Evolutionary conservation across 257 asterid species (phyloP), one percentile per base, ranked within the genome.

Genomic region (Capsicum pubescens): DNA sequence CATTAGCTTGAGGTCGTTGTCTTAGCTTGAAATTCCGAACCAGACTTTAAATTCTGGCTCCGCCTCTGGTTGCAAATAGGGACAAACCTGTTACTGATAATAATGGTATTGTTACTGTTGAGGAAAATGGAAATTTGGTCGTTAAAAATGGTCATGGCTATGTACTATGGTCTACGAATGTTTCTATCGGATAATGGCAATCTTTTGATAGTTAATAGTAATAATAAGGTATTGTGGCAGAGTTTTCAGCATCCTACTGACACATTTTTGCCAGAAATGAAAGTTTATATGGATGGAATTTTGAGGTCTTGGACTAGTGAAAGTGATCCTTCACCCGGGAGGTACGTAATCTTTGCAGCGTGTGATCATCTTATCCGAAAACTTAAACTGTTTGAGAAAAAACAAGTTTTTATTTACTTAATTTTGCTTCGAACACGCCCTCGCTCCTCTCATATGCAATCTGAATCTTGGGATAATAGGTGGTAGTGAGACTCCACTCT

Each of bases 181-280:
- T n/a, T 9, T 46, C 90, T 5, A 60, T 14, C 9, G 83, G 97
- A 92, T 17, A 7, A 84, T 2, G 98, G 99, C 12, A 86, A 91
- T 84, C 91, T 95, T 9, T 52, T 63, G 13, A 82, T 95, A 0
- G 15, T 1, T 1, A 78, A 36, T 4, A 19, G 9, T 26, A 48
- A 56, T 16, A 46, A n/a, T 4, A 50, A 54, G 60, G 36, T 5
- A 2, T 42, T 86, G 2, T 95, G 96, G 94, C 86, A 88, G 88
- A 94, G 99, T 80, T 95, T 93, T 54, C 83, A 83, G 32, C 36
- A 86, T 52, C 93, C 98, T 7, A 91, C 98, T 0, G 97, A 95
- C 35, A 91, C 94, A 3, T 93, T 68, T 84, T 66, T 95, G 76
- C 97, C 95, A 0, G 91, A 85, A 5, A 93, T 95, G 98, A 84